phyloP scores from a whole-genome alignment of 2,329 filamentous ascomycete genomes.

The Alternaria atra region DNA sequence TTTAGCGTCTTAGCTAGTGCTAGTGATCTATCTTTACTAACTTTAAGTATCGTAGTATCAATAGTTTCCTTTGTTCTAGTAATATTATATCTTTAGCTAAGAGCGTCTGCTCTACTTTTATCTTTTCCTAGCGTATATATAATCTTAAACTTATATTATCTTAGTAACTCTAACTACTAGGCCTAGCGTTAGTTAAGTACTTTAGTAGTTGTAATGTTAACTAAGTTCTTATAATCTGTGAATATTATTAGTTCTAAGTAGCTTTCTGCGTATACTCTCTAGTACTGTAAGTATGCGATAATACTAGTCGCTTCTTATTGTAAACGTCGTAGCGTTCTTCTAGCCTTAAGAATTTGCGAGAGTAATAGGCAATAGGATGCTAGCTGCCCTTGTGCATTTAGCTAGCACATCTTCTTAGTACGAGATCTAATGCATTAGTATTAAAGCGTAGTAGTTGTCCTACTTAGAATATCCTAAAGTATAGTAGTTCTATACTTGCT shows the following conservation, averaged over 20 bases:
- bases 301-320: slow-evolving; percentile 50
- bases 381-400: slow-evolving; percentile 9
- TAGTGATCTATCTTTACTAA: background rate
- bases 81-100: slow-evolving; percentile 14
- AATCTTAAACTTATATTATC: slow-evolving; percentile 4
- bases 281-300: slow-evolving; percentile 36
- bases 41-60: no score
- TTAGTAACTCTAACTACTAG: slow-evolving; percentile 18
- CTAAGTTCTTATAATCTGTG: slow-evolving; percentile 42
- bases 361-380: slow-evolving; percentile 30
- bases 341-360: slow-evolving; percentile 25
- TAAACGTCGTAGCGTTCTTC: slow-evolving; percentile 47
- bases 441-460: slow-evolving; percentile 25
- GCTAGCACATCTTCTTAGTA: background rate
- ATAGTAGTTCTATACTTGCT: slow-evolving; percentile 23
- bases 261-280: slow-evolving; percentile 8
- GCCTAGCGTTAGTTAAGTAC: slow-evolving; percentile 34
- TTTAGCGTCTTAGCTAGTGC: no score
- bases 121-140: background rate
- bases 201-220: slow-evolving; percentile 40
- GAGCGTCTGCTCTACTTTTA: slow-evolving; percentile 2
- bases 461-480: slow-evolving; percentile 22
- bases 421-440: slow-evolving; percentile 29
- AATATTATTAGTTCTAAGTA: slow-evolving; percentile 32
- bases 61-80: no score